Percentiles rank a stretch among this genome's conserved stretches.
Conservation (phyloP, 352 stramenopile species). For the Phytophthora fragariaefolia region DNA sequence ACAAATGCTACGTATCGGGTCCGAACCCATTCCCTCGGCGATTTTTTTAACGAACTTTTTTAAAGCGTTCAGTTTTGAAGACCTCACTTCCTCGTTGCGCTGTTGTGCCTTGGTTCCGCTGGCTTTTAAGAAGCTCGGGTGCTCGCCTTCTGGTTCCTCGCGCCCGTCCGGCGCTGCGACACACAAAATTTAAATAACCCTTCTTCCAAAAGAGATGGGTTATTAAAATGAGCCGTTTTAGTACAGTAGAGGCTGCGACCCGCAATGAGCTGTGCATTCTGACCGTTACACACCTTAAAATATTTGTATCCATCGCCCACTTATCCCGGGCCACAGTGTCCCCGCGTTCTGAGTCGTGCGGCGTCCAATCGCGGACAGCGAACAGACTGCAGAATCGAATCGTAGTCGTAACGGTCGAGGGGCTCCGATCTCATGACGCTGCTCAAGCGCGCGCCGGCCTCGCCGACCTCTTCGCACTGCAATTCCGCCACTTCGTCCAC, state of each 20-base stretch:
- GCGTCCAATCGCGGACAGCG: constrained; percentile 2
- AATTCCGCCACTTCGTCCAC: constrained; percentile 22
- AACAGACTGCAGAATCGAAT: constrained; percentile 7
- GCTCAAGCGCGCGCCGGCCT: constrained; percentile 10
- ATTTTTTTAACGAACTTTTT: too few relatives aligned
- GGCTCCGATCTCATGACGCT: constrained; percentile 19
- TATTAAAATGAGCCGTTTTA: too few relatives aligned
- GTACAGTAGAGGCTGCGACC: neutral
- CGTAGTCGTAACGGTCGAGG: constrained; percentile 13
- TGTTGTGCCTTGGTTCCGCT: too few relatives aligned
- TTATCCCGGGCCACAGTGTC: neutral
- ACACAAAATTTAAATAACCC: too few relatives aligned
- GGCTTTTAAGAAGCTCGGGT: too few relatives aligned
- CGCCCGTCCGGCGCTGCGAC: too few relatives aligned
- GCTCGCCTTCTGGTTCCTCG: too few relatives aligned
- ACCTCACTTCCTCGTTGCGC: too few relatives aligned
- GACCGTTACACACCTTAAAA: neutral
- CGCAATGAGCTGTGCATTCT: neutral
- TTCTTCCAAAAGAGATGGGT: too few relatives aligned
- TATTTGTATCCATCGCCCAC: neutral
- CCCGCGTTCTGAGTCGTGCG: neutral
- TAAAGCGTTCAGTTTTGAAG: too few relatives aligned
- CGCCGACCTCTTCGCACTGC: constrained; percentile 17
- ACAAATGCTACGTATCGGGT: too few relatives aligned
- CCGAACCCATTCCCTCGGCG: too few relatives aligned